Base-by-base conservation (phyloP, 768 basidiomycete species). In the Lactifluus subvellereus region DNA sequence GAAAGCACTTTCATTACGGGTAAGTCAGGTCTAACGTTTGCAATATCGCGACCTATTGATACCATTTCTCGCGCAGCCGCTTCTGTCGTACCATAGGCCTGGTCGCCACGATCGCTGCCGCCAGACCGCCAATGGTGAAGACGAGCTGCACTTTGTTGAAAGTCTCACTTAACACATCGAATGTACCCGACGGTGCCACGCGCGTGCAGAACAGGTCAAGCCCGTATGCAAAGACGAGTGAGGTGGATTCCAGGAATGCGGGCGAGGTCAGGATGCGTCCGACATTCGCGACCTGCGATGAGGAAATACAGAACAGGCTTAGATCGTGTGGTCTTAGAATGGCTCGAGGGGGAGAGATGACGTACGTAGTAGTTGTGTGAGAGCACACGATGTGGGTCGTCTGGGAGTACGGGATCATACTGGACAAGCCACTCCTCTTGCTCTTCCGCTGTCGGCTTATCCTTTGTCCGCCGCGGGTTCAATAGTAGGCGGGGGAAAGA, bases 131-230 rank as follows among this genome's bases (percentile, higher is more conserved):
- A 38, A 96, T 84, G 1, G 94, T 98, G 33, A 94, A 74, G 66
- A 95, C 84, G 27, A 98, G 79, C 73, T 98, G 96, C 1, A 77
- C 79, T 77, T 98, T 97, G 78, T 98, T 98, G 74, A 98, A 98
- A 70, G 79, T 86, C 73, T 94, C 89, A 69, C 83, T 91, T 8
- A 98, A 82, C 30, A 97, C 86, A 71, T 98, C 96, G 69, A 98
- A 98, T 20, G 93, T 92, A 45, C 84, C 85, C 11, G 92, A 94
- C 1, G 95, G 93, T 43, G 90, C 82, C 4, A 91, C 81, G 16
- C 93, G 83, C 11, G 91, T 91, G 32, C 86, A 77, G 81, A 98
- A 98, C 66, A 98, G 78, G 74, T 98, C 96, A 8, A 94, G 79
- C 5, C 96, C 95, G 69, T 87, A 86, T 1, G 86, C 84, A 70